A percentile compares a stretch with the other conserved stretches of the same genome.
These are phyloP conservation scores for Coemansia sp. DNA, from an alignment of 192 early-diverging fungal species.

Conservation along the genomic window DNA sequence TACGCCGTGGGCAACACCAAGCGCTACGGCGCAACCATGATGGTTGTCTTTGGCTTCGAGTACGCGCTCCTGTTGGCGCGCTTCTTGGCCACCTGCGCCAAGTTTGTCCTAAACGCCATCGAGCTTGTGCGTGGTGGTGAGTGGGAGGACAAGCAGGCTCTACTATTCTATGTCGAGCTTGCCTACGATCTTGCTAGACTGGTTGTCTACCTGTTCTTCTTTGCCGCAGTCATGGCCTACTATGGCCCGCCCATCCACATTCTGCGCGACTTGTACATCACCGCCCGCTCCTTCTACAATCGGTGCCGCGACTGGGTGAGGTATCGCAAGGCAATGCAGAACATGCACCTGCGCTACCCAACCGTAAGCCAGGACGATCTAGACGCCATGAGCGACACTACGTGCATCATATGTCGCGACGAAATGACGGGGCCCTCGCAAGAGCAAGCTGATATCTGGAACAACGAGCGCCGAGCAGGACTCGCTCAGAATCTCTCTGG, in stretches of 20 bases:
- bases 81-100: constrained; percentile 72
- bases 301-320: constrained; percentile 86
- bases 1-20: constrained; percentile 67
- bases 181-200: constrained; percentile 87
- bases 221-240: constrained; percentile 75
- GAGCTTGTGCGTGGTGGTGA: constrained; percentile 66
- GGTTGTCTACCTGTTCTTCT: constrained; percentile 84
- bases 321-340: constrained; percentile 90
- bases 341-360: constrained; percentile 97
- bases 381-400: constrained; percentile 63
- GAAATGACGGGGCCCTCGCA: constrained; percentile 70
- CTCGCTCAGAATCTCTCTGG: constrained; percentile 26
- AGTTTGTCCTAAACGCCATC: constrained; percentile 85
- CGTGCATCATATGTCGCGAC: constrained; percentile 97
- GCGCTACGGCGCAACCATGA: constrained; percentile 78
- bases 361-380: constrained; percentile 84
- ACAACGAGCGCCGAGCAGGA: constrained; percentile 20
- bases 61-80: constrained; percentile 82
- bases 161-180: constrained; percentile 89
- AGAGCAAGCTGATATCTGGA: constrained; percentile 32
- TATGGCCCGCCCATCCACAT: constrained; percentile 94
- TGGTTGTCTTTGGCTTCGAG: constrained; percentile 99
- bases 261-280: constrained; percentile 94
- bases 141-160: constrained; percentile 95
- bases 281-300: constrained; percentile 84